These are phyloP conservation scores for Eutypella sp. DNA, from an alignment of 2,329 filamentous ascomycete species.

Conservation along the genomic window DNA sequence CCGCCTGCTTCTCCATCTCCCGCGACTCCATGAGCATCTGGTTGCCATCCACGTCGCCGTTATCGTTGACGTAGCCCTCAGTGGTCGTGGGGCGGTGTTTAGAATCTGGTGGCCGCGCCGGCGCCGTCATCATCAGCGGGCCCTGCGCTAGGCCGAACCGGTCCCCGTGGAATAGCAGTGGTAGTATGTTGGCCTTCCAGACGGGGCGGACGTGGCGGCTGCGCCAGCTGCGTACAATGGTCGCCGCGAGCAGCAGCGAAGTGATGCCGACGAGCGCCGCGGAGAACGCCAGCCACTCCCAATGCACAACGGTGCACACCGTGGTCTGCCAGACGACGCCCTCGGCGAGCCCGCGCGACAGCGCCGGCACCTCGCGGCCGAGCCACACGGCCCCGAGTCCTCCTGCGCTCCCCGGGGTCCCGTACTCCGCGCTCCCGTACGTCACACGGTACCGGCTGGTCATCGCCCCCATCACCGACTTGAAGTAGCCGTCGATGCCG, in stretches of 20 bases:
- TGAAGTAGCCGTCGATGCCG: not conserved
- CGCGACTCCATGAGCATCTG: not conserved
- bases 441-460: slow-evolving; percentile 1
- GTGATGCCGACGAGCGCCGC: not conserved
- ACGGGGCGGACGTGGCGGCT: not conserved
- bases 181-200: slow-evolving; percentile 1
- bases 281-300: slow-evolving; percentile 1
- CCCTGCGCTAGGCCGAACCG: not conserved
- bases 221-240: not conserved
- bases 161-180: slow-evolving; percentile 1
- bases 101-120: too few species aligned
- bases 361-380: not conserved
- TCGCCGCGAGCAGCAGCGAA: not conserved
- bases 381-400: not conserved
- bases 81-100: too few species aligned
- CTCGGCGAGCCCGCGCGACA: not conserved
- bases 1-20: not conserved
- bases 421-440: not conserved
- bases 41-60: not conserved
- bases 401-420: not conserved
- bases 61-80: not conserved
- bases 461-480: not conserved
- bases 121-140: not conserved
- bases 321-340: not conserved
- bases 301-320: not conserved